phyloP scores from a whole-genome alignment of 176 grass and related monocot genomes.

The Zoysia japonica region DNA sequence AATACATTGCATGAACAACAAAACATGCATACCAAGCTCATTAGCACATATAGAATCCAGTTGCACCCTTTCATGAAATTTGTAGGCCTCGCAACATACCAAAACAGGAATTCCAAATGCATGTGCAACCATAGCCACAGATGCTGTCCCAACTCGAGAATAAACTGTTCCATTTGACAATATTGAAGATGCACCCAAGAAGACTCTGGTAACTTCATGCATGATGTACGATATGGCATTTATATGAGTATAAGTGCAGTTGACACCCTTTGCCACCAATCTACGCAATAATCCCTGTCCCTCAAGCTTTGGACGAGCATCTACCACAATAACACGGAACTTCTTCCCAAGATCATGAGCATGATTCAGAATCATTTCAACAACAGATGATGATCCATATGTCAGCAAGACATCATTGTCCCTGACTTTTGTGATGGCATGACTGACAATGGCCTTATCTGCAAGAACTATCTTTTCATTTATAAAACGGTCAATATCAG shows the following conservation, averaged over 20 bases:
- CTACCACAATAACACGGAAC: conserved; percentile 83
- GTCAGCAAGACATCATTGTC: conserved; percentile 87
- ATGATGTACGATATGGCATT: conserved; percentile 94
- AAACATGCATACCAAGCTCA: conserved; percentile 63
- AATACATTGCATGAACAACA: conserved; percentile 1
- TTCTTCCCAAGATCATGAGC: conserved; percentile 80
- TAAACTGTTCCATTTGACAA: conserved; percentile 93
- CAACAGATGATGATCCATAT: conserved; percentile 82
- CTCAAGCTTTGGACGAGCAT: conserved; percentile 91
- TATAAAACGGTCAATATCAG: conserved; percentile 91
- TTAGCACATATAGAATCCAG: conserved; percentile 97
- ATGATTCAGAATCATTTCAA: conserved; percentile 85
- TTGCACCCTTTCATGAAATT: conserved; percentile 94
- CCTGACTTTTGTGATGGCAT: conserved; percentile 84
- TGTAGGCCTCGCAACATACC: conserved; percentile 92
- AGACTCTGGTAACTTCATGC: conserved; percentile 89
- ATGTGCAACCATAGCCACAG: conserved; percentile 91
- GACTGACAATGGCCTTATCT: conserved; percentile 82
- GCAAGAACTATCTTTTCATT: conserved; percentile 89
- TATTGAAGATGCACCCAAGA: conserved; percentile 81
- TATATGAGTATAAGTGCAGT: conserved; percentile 88
- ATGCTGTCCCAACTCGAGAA: conserved; percentile 90
- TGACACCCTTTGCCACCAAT: conserved; percentile 75
- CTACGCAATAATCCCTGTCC: conserved; percentile 71
- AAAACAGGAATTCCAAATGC: conserved; percentile 84